Conservation (phyloP, 768 basidiomycete species). For the Lactifluus echinatus region DNA sequence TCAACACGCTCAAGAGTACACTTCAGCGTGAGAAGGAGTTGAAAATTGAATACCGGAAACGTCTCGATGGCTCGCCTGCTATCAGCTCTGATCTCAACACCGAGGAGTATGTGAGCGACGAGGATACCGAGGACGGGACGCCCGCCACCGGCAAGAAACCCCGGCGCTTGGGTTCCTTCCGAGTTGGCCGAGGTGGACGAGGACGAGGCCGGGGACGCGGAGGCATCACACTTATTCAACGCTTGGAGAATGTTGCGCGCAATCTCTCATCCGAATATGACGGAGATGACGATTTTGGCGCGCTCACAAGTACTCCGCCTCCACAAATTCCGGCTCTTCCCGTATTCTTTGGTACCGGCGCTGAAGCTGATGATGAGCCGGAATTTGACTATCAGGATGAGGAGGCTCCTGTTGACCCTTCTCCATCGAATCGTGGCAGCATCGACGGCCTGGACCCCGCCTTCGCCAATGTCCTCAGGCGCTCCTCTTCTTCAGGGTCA, state of each 20-base stretch:
- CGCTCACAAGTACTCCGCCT: constrained; percentile 15
- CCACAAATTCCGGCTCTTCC: constrained; percentile 14
- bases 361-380: constrained; percentile 26
- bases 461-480: constrained; percentile 71
- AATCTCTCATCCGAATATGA: constrained; percentile 17
- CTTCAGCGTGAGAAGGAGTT: constrained; percentile 78
- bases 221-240: constrained; percentile 18
- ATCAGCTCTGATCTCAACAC: constrained; percentile 36
- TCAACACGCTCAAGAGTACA: constrained; percentile 71
- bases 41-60: constrained; percentile 51
- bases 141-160: constrained; percentile 11
- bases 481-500: constrained; percentile 36
- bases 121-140: constrained; percentile 30
- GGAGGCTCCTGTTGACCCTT: constrained; percentile 31
- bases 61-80: constrained; percentile 40
- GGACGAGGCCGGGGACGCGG: constrained; percentile 17
- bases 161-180: constrained; percentile 13
- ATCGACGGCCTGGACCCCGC: constrained; percentile 84
- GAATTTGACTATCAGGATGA: constrained; percentile 25
- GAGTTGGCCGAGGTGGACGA: constrained; percentile 14
- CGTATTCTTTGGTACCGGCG: constrained; percentile 17
- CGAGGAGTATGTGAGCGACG: constrained; percentile 40
- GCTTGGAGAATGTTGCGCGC: constrained; percentile 18
- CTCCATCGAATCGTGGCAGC: constrained; percentile 54
- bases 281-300: constrained; percentile 19